phyloP scores from a whole-genome alignment of 169 alveolate genomes.

The Eimeria falciformis region DNA sequence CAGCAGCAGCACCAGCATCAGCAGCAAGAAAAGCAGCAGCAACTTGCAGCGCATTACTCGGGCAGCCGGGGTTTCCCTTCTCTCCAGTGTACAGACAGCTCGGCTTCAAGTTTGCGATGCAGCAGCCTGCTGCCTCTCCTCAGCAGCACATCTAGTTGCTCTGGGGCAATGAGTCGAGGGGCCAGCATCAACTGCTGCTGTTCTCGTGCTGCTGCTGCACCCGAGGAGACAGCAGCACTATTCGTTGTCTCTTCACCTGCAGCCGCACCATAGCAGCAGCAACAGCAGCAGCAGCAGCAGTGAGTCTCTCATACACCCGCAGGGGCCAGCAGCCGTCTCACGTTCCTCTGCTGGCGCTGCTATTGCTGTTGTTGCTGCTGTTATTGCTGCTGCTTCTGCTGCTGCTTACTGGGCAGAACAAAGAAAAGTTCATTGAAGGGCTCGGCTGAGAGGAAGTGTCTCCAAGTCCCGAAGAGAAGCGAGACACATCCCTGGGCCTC shows the following conservation, averaged over 20 bases:
- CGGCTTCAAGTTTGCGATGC: conserved; percentile 51
- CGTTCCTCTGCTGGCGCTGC: background rate
- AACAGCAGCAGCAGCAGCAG: conserved; percentile 39
- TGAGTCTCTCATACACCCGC: background rate
- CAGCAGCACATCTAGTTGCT: conserved; percentile 14
- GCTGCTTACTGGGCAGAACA: conserved; percentile 14
- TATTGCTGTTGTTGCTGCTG: conserved; percentile 10
- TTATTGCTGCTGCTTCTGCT: conserved; percentile 3
- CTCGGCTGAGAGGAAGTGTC: conserved; percentile 26
- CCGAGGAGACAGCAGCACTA: background rate
- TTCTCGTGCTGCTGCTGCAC: conserved; percentile 37
- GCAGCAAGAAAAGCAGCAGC: background rate
- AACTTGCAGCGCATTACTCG: conserved; percentile 60
- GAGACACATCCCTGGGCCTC: background rate
- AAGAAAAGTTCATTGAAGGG: conserved; percentile 67
- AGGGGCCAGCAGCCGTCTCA: conserved; percentile 6
- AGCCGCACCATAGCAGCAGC: background rate
- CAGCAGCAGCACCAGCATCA: no score
- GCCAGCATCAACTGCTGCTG: conserved; percentile 57
- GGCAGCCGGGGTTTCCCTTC: conserved; percentile 64
- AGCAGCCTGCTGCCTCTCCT: conserved; percentile 33
- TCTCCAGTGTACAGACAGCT: conserved; percentile 76
- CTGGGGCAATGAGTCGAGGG: conserved; percentile 47
- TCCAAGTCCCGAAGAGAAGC: conserved; percentile 57
- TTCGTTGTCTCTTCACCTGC: background rate